Conservation (phyloP, 805 yeast species). For the Saturnispora bothae region DNA sequence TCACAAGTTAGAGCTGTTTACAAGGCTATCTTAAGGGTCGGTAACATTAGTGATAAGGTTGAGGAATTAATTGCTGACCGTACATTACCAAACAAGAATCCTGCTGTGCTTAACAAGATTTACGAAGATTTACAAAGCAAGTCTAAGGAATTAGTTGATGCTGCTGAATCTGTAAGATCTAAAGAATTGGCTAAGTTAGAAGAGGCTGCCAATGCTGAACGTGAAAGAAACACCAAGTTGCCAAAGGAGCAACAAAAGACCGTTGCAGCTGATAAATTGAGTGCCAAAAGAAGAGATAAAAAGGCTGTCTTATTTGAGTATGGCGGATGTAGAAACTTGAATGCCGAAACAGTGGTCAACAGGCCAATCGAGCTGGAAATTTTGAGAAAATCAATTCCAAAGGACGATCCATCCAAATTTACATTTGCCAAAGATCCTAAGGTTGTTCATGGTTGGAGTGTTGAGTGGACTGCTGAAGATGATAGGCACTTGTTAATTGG, state of each 20-base stretch:
- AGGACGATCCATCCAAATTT: constrained; percentile 49
- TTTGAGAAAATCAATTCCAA: constrained; percentile 42
- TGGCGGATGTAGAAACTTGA: constrained; percentile 75
- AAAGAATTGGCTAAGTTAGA: constrained; percentile 49
- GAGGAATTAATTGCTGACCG: constrained; percentile 87
- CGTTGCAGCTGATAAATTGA: constrained; percentile 25
- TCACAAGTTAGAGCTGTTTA: constrained; percentile 80
- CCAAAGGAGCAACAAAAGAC: constrained; percentile 18
- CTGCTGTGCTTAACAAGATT: constrained; percentile 63
- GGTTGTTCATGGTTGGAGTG: constrained; percentile 83
- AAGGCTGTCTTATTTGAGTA: constrained; percentile 85
- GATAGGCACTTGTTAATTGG: constrained; percentile 86
- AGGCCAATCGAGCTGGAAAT: constrained; percentile 80
- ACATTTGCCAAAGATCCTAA: constrained; percentile 55
- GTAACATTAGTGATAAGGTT: constrained; percentile 69
- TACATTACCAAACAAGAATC: constrained; percentile 72
- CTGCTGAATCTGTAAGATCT: constrained; percentile 55
- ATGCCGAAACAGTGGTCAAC: constrained; percentile 77
- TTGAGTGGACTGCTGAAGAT: constrained; percentile 74
- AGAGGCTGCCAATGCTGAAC: constrained; percentile 46
- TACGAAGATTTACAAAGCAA: constrained; percentile 60
- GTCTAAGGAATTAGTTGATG: constrained; percentile 50
- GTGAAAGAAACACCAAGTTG: constrained; percentile 27
- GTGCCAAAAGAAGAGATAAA: constrained; percentile 65
- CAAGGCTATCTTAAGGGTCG: constrained; percentile 69